Base-by-base conservation (phyloP, 345 rosid genomes). In the Laguncularia racemosa region DNA sequence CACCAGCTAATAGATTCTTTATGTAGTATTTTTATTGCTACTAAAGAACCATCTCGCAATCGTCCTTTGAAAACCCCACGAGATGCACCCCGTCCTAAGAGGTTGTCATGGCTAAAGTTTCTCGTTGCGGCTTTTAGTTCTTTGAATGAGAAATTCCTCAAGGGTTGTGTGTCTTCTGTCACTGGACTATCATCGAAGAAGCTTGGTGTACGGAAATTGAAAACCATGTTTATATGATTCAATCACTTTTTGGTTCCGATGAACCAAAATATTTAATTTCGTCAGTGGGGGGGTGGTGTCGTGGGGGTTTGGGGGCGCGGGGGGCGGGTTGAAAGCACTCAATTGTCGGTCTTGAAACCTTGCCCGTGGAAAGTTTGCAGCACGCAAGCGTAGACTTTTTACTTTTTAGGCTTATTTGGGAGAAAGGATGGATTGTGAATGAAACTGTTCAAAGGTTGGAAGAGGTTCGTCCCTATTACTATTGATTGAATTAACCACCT, bases 21-120 rank as follows among this genome's bases (percentile, higher is more conserved):
- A 4, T 33, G 0, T 0, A 33, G 11, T 46, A 58, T 54, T 28
- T 53, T 62, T 12, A 62, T 14, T 6, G 52, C 66, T 23, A 62
- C 47, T 5, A 13, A 0, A 5, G 48, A 62, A 26, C 20, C 66
- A 62, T 46, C 48, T 10, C 20, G 20, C 58, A 62, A 53, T 13
- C 1, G 16, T 6, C 66, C 66, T 55, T 26, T 20, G 40, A 50
- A 61, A 20, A 23, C 51, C 2, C 0, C 4, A 19, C 57, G 16
- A 19, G 12, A 10, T 52, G 43, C 48, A n/a, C 57, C 44, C 20
- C 2, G 3, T 0, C 17, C 51, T 1, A 52, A 20, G 44, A 23
- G 15, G 48, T 52, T 61, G 20, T 53, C 12, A 11, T 12, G 19
- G 57, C 51, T 52, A 16, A 61, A 61, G 21, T 61, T 52, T 7